Base-by-base conservation (phyloP, 1,139 yeast genomes). In the Kurtzmaniella quercitrusa region DNA sequence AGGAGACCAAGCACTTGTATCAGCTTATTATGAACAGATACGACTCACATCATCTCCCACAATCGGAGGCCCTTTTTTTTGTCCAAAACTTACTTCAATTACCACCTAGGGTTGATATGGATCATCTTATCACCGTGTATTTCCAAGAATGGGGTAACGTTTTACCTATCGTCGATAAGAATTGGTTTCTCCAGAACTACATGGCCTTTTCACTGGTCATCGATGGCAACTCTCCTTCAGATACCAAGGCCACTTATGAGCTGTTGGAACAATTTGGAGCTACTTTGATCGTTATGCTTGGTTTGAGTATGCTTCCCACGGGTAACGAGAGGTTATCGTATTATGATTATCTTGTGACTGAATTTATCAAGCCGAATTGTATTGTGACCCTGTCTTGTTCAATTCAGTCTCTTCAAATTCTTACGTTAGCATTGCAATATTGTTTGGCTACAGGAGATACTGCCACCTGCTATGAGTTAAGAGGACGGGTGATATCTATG, bases 81-180 rank as follows among this genome's bases (percentile, higher is more conserved):
- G 66, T 79, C 43, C 63, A 61, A 34, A 69, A 70, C 38, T 59
- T 80, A 36, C 53, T 68, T 29, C 71, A 74, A 34, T 60, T 81
- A 4, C 88, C 90, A 1, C 63, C 81, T 16, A 71, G 81, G 45
- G 57, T 77, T 39, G 82, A 80, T 48, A 58, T 81, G 49, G 86
- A 82, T 52, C 77, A 77, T 25, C 64, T 81, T 34, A 69, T 79
- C 36, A 75, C 82, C 0, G 60, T 76, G 1, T 90, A 78, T 59
- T 89, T 88, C 63, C 83, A 81, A 50, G 85, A 85, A 48, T 90
- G 96, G 95, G 85, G 88, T 31, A 73, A 76, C 38, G 64, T 79
- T 14, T 70, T 84, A 37, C 94, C 96, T 0, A 71, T 87, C 10
- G 58, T 89, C 43, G 87, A 86, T 58, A 80, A 81, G 53, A 76